Percentiles rank a stretch among this genome's conserved stretches.
Conservation (phyloP, 2,329 filamentous ascomycete species). For the Ceratocystis destructans region DNA sequence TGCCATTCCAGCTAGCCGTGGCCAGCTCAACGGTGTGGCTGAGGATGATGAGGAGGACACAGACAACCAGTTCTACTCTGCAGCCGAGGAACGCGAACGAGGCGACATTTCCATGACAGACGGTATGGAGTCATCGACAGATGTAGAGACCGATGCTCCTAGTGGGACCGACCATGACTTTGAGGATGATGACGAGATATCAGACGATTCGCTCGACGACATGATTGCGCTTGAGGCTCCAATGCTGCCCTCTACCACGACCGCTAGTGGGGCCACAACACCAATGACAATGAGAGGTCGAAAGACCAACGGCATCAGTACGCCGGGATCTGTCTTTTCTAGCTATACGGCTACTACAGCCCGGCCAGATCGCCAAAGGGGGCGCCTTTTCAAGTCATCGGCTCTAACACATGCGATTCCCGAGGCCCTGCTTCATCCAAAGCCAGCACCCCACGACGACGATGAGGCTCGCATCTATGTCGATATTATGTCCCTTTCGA, state of each 20-base stretch:
- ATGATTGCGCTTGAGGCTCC: conserved; percentile 83
- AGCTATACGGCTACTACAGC: conserved; percentile 75
- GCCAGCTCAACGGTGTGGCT: conserved; percentile 41
- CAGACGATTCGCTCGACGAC: conserved; percentile 83
- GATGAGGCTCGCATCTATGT: conserved; percentile 85
- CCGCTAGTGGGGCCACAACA: conserved; percentile 57
- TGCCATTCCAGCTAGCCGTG: conserved; percentile 35
- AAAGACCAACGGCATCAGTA: conserved; percentile 57
- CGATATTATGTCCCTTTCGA: conserved; percentile 69
- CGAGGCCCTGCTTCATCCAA: conserved; percentile 69
- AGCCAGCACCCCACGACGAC: conserved; percentile 62
- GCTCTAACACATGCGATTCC: conserved; percentile 60
- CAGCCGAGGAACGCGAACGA: conserved; percentile 62
- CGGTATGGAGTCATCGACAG: conserved; percentile 44
- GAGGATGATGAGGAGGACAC: conserved; percentile 68
- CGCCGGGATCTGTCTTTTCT: conserved; percentile 79
- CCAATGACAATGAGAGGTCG: conserved; percentile 63
- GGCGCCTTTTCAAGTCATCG: conserved; percentile 73
- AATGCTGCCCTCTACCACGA: conserved; percentile 56
- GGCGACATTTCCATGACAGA: conserved; percentile 39
- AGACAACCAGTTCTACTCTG: conserved; percentile 75
- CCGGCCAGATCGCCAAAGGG: conserved; percentile 54
- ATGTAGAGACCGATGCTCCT: conserved; percentile 48
- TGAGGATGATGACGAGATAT: conserved; percentile 64
- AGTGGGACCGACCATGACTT: conserved; percentile 62